A percentile compares a stretch with the other conserved stretches of the same genome.
Conservation (phyloP, 1,139 yeast genomes). For the Taphrina flavorubra region DNA sequence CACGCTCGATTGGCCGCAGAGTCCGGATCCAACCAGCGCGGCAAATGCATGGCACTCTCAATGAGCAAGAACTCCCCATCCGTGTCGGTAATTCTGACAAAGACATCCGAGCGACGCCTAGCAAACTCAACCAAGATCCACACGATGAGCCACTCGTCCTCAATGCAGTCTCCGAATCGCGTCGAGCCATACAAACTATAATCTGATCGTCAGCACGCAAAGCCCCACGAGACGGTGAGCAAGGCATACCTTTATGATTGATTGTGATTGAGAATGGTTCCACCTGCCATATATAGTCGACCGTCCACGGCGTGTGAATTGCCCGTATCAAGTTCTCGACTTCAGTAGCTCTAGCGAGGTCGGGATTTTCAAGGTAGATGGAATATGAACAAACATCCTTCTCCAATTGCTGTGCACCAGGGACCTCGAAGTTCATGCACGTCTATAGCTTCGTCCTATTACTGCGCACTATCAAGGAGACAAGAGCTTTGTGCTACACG, state of each 20-base stretch:
- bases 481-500: too few relatives aligned
- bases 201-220: slow-evolving; percentile 50
- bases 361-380: neutral
- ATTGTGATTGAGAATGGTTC: slow-evolving; percentile 46
- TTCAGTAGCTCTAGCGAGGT: slow-evolving; percentile 3
- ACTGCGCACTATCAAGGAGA: too few relatives aligned
- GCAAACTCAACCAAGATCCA: slow-evolving; percentile 55
- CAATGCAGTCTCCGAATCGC: slow-evolving; percentile 55
- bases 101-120: slow-evolving; percentile 53
- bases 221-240: too few relatives aligned
- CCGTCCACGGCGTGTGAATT: slow-evolving; percentile 41
- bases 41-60: slow-evolving; percentile 57
- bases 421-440: slow-evolving; percentile 1
- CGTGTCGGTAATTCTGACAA: slow-evolving; percentile 59
- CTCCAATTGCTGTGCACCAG: neutral
- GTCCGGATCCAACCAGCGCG: slow-evolving; percentile 57
- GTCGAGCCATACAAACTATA: slow-evolving; percentile 6
- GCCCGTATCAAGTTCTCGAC: slow-evolving; percentile 31
- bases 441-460: too few relatives aligned
- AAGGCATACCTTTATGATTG: neutral
- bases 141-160: slow-evolving; percentile 59
- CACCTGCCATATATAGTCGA: slow-evolving; percentile 49
- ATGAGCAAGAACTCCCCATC: slow-evolving; percentile 65
- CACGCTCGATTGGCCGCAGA: slow-evolving; percentile 55
- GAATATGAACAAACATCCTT: slow-evolving; percentile 29